Base-by-base conservation (phyloP, 2,329 filamentous ascomycete genomes). In the Colletotrichum sp. region DNA sequence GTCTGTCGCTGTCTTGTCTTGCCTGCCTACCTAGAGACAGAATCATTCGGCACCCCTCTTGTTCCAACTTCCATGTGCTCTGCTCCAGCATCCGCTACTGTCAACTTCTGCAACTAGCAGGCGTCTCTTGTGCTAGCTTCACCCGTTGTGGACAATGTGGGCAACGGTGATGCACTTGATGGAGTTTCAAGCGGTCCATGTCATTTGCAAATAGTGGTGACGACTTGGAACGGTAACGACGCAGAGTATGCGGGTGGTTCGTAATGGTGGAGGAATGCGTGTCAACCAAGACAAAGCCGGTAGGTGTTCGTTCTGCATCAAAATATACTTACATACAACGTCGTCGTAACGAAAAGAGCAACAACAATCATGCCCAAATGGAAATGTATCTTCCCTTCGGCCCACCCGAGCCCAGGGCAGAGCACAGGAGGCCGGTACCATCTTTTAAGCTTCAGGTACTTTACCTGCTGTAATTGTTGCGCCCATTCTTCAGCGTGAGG, bases 401-500 rank as follows among this genome's bases (percentile, higher is more conserved):
- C 52, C 52, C 63, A 67, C n/a, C 64, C 52, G 48, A 32, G 21
- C 36, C 52, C 66, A 69, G 26, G 30, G 38, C 18, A 34, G 28
- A 30, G 65, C 65, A 67, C 38, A 24, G 52, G n/a, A 43, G 43
- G 26, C 43, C 65, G 65, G 43, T 36, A 67, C 43, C 48, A 24
- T 24, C 34, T 21, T 61, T 61, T 34, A 69, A 66, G 57, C 55
- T 48, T 38, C n/a, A 18, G 57, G n/a, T 48, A 74, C 58, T 26
- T 70, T 30, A 26, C 32, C 15, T 67, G 26, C 34, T 34, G 67
- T 34, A 15, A 21, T 36, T 55, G n/a, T 74, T 74, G 43, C 55
- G 70, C 74, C 43, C 48, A 28, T 76, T 69, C 70, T 74, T 76
- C 74, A 69, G 70, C 71, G 58, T 66, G 58, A 75, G 73, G 70